Conservation (phyloP, 2,329 filamentous ascomycete species). For the Colletotrichum sp. region DNA sequence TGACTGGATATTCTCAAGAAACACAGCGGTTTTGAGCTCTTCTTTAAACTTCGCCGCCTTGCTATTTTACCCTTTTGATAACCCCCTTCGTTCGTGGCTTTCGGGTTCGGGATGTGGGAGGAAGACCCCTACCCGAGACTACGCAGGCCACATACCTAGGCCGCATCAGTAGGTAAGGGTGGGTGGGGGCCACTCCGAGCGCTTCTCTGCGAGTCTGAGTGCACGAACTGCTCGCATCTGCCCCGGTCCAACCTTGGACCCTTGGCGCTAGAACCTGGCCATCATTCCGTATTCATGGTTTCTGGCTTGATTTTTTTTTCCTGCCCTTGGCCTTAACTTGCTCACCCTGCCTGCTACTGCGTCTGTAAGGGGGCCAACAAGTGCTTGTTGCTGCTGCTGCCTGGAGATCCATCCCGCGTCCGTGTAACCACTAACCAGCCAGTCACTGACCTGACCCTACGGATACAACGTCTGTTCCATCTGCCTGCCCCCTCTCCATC, state of each 20-base stretch:
- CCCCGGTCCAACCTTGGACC: neutral
- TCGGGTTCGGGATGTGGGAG: conserved; percentile 10
- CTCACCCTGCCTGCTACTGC: neutral
- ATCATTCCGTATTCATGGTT: neutral
- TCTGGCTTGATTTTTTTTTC: neutral
- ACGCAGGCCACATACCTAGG: neutral
- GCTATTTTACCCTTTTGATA: neutral
- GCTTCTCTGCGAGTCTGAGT: neutral
- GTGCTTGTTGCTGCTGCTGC: neutral
- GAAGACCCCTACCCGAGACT: neutral
- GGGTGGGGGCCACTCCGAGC: neutral
- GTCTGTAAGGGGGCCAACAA: neutral
- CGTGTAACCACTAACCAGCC: neutral
- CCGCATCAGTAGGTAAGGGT: neutral
- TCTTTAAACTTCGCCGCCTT: neutral
- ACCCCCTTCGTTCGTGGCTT: neutral
- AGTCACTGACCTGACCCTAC: neutral
- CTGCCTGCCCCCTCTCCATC: neutral
- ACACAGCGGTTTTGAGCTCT: neutral
- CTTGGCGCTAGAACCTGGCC: neutral
- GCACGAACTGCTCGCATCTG: neutral
- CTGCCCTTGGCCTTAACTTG: neutral
- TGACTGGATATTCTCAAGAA: neutral
- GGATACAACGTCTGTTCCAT: neutral
- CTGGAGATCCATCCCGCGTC: neutral